These are phyloP conservation scores for Geotrichum klebahnii DNA, from an alignment of 1,139 yeast species.

Conservation along the genomic window DNA sequence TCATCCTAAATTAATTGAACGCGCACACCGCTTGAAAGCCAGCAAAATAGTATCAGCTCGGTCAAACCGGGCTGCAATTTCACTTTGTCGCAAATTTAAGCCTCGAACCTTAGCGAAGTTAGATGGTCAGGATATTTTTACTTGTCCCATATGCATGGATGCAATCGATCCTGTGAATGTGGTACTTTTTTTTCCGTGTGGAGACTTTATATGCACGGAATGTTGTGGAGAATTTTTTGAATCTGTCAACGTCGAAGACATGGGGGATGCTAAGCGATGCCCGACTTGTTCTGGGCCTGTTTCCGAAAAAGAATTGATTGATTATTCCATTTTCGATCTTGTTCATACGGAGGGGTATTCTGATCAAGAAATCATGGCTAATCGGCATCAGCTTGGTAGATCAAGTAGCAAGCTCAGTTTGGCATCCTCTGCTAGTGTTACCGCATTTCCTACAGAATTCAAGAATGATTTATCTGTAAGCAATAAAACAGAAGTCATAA, in stretches of 20 bases:
- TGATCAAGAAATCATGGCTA: conserved; percentile 25
- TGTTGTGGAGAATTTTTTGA: conserved; percentile 30
- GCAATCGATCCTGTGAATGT: conserved; percentile 49
- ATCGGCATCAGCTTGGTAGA: conserved; percentile 2
- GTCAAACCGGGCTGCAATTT: conserved; percentile 24
- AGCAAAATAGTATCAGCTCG: conserved; percentile 18
- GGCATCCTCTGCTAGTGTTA: neutral
- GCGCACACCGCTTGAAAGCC: conserved; percentile 44
- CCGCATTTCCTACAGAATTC: neutral
- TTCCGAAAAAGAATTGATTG: conserved; percentile 26
- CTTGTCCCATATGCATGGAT: conserved; percentile 70
- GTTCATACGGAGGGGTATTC: conserved; percentile 27
- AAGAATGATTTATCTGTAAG: neutral
- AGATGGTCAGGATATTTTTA: conserved; percentile 37
- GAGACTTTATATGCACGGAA: conserved; percentile 36
- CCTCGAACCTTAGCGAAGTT: conserved; percentile 26
- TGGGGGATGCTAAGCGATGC: conserved; percentile 27
- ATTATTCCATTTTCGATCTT: conserved; percentile 31
- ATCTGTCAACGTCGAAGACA: conserved; percentile 20
- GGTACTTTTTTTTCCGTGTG: conserved; percentile 34
- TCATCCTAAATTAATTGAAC: conserved; percentile 69
- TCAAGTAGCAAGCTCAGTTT: neutral
- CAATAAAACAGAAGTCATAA: neutral
- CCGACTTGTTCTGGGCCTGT: conserved; percentile 28
- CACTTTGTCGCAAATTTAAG: conserved; percentile 26